A percentile compares a stretch with the other conserved stretches of the same genome.
phyloP scores from a whole-genome alignment of 371 early-diverging fungal species.

The Mucor saturninus region DNA sequence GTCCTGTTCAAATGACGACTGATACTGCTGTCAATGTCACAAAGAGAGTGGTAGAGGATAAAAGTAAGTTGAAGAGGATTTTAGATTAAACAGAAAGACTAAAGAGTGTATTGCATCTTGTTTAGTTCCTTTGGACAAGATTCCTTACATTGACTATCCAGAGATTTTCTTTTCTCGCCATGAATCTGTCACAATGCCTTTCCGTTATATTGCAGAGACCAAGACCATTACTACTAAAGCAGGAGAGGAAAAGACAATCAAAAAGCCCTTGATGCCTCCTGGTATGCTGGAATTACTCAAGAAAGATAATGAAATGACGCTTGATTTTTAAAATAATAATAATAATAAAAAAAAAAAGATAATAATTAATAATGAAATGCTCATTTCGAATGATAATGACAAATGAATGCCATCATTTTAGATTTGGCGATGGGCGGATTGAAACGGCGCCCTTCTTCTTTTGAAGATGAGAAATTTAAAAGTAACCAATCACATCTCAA shows the following conservation, averaged over 20 bases:
- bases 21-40: conserved; percentile 71
- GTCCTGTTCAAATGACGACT: conserved; percentile 80
- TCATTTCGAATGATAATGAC: conserved; percentile 1
- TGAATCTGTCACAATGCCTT: conserved; percentile 80
- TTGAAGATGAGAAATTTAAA: conserved; percentile 1
- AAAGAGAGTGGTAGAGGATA: conserved; percentile 61
- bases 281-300: conserved; percentile 80
- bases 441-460: not conserved
- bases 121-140: conserved; percentile 63
- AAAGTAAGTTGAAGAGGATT: conserved; percentile 37
- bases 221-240: conserved; percentile 53
- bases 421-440: not conserved
- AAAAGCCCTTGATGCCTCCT: conserved; percentile 74
- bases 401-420: not conserved
- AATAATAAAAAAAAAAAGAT: not conserved
- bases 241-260: conserved; percentile 54
- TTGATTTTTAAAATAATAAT: conserved; percentile 48
- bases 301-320: conserved; percentile 70
- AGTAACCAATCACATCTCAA: not conserved
- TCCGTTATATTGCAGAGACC: conserved; percentile 62
- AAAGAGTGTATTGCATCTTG: too few relatives aligned
- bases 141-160: conserved; percentile 77
- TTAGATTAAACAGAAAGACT: not conserved
- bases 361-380: not conserved
- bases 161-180: conserved; percentile 71